Percentiles rank a stretch among this genome's conserved stretches.
Conservation (phyloP, 1,139 yeast genomes). For the Candida glucosophila region DNA sequence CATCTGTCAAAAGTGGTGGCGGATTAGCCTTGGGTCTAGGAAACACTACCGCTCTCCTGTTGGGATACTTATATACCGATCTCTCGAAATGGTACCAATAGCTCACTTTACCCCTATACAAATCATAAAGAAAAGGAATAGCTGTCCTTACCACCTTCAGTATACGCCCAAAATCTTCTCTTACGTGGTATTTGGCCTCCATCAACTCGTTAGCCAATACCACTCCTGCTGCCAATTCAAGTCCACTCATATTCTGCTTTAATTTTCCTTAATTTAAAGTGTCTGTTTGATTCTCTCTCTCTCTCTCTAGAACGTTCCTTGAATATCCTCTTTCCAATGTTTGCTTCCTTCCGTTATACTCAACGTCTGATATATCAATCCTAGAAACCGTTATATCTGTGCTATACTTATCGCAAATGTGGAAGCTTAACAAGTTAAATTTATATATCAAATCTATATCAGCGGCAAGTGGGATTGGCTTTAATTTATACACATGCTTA, state of each 20-base stretch:
- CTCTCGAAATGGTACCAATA: constrained; percentile 61
- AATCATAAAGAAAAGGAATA: constrained; percentile 33
- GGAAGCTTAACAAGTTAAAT: too few species aligned
- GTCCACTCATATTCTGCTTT: constrained; percentile 26
- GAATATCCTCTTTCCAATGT: too few species aligned
- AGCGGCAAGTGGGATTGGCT: too few species aligned
- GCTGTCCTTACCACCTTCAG: constrained; percentile 34
- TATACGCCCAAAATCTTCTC: constrained; percentile 44
- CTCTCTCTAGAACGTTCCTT: too few species aligned
- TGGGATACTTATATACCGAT: constrained; percentile 41
- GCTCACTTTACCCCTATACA: constrained; percentile 43
- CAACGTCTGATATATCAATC: too few species aligned
- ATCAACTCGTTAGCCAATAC: constrained; percentile 36
- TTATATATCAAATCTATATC: too few species aligned
- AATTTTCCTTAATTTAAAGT: too few species aligned
- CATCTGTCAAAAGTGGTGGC: constrained; percentile 19
- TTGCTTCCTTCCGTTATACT: too few species aligned
- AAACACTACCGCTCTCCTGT: constrained; percentile 49
- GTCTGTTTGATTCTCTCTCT: too few species aligned
- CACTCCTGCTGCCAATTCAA: constrained; percentile 39
- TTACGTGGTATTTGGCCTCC: constrained; percentile 44
- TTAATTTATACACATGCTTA: too few species aligned
- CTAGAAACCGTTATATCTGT: too few species aligned
- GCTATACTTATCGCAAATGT: too few species aligned
- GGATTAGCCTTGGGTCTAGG: constrained; percentile 45